Base-by-base conservation (phyloP, 495 filamentous ascomycete species). In the Neurospora intermedia region DNA sequence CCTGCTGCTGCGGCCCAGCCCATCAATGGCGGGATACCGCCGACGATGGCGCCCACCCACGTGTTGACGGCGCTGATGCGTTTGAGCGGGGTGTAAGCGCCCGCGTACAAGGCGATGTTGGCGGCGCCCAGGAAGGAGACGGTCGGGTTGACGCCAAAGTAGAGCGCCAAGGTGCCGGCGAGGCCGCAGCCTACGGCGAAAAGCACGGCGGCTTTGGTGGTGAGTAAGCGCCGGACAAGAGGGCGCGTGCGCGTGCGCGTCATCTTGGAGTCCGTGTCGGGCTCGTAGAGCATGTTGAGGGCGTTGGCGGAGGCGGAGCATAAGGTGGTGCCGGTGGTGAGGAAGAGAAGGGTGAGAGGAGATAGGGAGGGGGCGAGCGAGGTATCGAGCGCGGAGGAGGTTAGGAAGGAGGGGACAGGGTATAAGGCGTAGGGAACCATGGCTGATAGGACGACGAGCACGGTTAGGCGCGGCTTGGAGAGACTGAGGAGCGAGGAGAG, bases 281-380 rank as follows among this genome's bases (percentile, higher is more conserved):
- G 94, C 82, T 99, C 96, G 77, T 97, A 90, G 75, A 96, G 90
- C 96, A 99, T 99, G 84, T 99, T 99, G 70, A 98, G 85, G 0
- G 96, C 91, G 77, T 98, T 99, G 66, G 96, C 96, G 75, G 91
- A 91, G 69, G 94, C 93, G 41, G 85, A 92, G 78, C 91, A 92
- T 9, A 98, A 88, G 18, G 95, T 88, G 1, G 96, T 99, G 69
- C 96, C 96, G 16, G 88, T 87, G 0, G 95, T 97, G 76, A 99
- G 89, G 87, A 96, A 98, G 73, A 95, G 84, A 20, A 99, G 90
- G 11, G 96, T 99, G 43, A 98, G 85, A 6, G 96, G 91, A 41
- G 91, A 94, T 69, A 99, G 89, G 10, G 93, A 95, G 0, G 96
- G 95, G 59, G 87, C 86, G 45, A 80, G 73, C 4, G 90, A 86